Base-by-base conservation (phyloP, 2,329 filamentous ascomycete species). In the Rutstroemia sydowiana region DNA sequence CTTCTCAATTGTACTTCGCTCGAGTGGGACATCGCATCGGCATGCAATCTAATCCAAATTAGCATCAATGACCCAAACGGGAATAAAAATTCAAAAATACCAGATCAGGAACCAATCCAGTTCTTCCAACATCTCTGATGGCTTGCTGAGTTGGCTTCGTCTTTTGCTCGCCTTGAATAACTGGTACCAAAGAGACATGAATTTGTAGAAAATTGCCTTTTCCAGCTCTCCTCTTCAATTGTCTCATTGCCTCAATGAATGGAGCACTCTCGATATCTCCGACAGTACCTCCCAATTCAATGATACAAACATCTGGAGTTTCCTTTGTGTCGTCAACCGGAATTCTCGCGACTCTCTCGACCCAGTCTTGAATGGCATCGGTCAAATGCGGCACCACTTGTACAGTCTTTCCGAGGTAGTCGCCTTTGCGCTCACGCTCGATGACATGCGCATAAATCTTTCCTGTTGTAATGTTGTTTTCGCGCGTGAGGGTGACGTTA, bases 391-490 rank as follows among this genome's bases (percentile, higher is more conserved):
- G 92, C 5, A 97, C 90, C 34, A 95, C 86, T 70, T 96, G 90
- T 14, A 95, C 85, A 16, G 91, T 90, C 69, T 86, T 84, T 59
- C 92, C 92, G 11, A 97, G 79, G 64, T 95, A 97, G 31, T 58
- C 53, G 42, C 79, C 79, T 37, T 70, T 70, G 23, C 78, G 72
- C 65, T 81, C 78, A 55, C 81, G 82, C 64, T 90, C 81, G 63
- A 95, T 90, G 49, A 96, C 91, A 63, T 87, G 82, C 65, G 88
- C 78, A 72, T 96, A 97, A 61, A 97, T 89, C 75, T 97, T 96
- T 66, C 93, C 93, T 5, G 92, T 95, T 3, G 93, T 98, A 70
- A 98, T 95, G 71, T 97, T 97, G 75, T 92, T 89, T 62, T 95
- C 90, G 56, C 84, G 77, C 13, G 82, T 88, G 55, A 96, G 76